Base-by-base conservation (phyloP, 2,329 filamentous ascomycete species). In the Ophiocordyceps robertsii region DNA sequence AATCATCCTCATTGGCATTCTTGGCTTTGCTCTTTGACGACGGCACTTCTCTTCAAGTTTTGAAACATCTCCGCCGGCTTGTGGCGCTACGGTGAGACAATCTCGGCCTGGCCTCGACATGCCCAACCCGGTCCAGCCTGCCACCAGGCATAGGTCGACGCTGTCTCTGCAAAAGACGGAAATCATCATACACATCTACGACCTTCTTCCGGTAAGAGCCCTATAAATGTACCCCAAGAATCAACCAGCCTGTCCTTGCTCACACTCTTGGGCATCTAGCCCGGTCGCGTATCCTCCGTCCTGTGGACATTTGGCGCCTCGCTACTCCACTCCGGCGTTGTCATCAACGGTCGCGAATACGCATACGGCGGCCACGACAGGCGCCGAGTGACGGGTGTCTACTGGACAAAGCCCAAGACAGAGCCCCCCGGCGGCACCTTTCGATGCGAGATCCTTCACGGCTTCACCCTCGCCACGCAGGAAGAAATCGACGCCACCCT, bases 341-440 rank as follows among this genome's bases (percentile, higher is more conserved):
- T 88, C 35, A 85, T 92, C 61, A 80, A 81, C 57, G 77, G 81
- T 50, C 75, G 70, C 48, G 86, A 93, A 66, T 93, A 92, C 57
- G 86, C 86, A 19, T 93, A 86, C 54, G 86, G 86, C 37, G 86
- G 86, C 2, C 86, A 93, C 58, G 78, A 85, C 55, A 75, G 74
- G 51, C 74, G 67, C 40, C 74, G 75, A 21, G 61, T 81, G 44
- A 90, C 83, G 4, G 86, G 86, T 39, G 85, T 93, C 9, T 93
- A 92, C 65, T 88, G 80, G 78, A 90, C 84, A 14, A 78, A 70
- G 47, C 85, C 86, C 1, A 72, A 70, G 49, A 73, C 76, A 29
- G 76, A 82, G 39, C 85, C 85, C 0, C 84, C 85, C 0, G 85
- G 85, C 29, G 84, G 82, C 37, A 86, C 80, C 1, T 90, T 88